phyloP scores from a whole-genome alignment of 345 rosid species.

The Eucalyptus microcorys region DNA sequence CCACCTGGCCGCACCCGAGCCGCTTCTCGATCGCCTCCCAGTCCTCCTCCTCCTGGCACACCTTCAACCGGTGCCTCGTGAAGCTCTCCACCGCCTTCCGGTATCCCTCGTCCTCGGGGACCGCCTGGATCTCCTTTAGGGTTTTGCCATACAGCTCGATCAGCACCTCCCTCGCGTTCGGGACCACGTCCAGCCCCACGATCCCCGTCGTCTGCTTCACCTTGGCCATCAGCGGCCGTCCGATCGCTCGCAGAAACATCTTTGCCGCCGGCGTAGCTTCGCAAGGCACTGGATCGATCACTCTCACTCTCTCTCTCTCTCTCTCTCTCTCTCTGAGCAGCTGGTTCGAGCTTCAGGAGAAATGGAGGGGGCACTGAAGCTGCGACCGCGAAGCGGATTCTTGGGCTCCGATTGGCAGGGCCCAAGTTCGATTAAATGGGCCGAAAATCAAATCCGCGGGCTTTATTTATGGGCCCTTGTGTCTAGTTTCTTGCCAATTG shows the following conservation, averaged over 20 bases:
- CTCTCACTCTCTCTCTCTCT: not conserved
- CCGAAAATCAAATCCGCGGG: not conserved
- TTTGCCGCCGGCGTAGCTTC: not conserved
- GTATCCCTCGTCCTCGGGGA: conserved; percentile 94
- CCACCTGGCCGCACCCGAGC: conserved; percentile 94
- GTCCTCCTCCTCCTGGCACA: conserved; percentile 69
- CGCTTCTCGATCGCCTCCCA: conserved; percentile 88
- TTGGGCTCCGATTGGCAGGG: not conserved
- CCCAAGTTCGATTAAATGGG: not conserved
- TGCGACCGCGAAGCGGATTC: not conserved
- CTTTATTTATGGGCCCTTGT: not conserved
- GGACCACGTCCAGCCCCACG: conserved; percentile 90
- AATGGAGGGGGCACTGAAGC: not conserved
- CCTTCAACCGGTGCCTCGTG: conserved; percentile 69
- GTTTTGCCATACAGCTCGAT: conserved; percentile 72
- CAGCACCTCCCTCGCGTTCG: conserved; percentile 81
- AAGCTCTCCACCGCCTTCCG: conserved; percentile 91
- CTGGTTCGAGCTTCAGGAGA: not conserved
- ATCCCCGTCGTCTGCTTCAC: conserved; percentile 94
- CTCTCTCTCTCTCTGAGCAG: not conserved
- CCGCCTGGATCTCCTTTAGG: conserved; percentile 89
- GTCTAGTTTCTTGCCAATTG: not conserved
- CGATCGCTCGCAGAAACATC: conserved; percentile 74
- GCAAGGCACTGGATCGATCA: not conserved
- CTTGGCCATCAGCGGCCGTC: conserved; percentile 87